phyloP scores from a whole-genome alignment of 2,329 filamentous ascomycete species.

The Tolypocladium inflatum region DNA sequence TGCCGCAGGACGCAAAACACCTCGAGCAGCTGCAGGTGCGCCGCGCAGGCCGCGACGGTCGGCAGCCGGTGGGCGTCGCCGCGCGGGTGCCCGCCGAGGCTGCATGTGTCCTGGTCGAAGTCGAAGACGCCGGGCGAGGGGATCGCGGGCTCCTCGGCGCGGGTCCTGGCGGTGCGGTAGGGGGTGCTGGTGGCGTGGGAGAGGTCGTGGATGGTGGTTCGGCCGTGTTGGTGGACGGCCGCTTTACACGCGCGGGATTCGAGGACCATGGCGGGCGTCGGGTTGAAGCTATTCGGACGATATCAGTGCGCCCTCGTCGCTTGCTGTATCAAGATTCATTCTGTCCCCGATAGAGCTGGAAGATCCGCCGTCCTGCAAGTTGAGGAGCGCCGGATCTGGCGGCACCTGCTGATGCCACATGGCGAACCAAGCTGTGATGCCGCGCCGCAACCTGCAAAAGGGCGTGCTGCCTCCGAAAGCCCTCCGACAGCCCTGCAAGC shows the following conservation, averaged over 20 bases:
- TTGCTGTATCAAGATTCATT: no score
- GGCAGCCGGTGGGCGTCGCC: constrained; percentile 7
- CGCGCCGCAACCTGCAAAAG: no score
- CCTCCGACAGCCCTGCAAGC: not conserved
- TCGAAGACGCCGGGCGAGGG: constrained; percentile 3
- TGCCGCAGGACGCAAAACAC: constrained; percentile 43
- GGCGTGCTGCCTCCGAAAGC: not conserved
- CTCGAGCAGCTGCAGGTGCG: constrained; percentile 52
- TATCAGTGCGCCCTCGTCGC: no score
- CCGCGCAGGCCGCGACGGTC: constrained; percentile 29
- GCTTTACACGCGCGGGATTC: not conserved
- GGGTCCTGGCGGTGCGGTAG: not conserved
- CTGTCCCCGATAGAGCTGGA: no score
- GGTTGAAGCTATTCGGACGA: no score
- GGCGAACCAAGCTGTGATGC: no score
- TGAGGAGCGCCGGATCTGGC: not conserved
- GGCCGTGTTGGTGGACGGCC: not conserved
- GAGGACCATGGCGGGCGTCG: not conserved
- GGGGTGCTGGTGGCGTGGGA: not conserved
- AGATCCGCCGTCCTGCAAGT: no score
- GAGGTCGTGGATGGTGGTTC: not conserved
- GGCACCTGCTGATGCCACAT: no score
- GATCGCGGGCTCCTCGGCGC: not conserved
- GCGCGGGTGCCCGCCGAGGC: no score
- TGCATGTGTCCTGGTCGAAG: not conserved